phyloP scores from a whole-genome alignment of 768 basidiomycete genomes.

The Glaciozyma martinii region DNA sequence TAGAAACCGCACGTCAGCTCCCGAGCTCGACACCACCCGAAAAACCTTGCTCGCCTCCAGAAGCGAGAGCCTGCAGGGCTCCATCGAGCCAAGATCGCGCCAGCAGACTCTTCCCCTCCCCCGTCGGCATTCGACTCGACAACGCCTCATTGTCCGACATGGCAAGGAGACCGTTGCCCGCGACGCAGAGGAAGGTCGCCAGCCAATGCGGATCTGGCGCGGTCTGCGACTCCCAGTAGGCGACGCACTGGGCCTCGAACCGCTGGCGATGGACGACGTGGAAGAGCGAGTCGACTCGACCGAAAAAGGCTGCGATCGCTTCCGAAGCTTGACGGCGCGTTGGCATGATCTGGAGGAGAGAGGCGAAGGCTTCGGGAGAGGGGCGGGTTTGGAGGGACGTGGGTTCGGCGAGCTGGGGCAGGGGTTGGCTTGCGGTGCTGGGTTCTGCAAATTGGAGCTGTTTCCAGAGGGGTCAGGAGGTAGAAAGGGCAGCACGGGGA shows the following conservation, averaged over 20 bases:
- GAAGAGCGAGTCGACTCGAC: constrained; percentile 10
- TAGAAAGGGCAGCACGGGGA: background rate
- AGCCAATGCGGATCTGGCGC: constrained; percentile 24
- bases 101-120: constrained; percentile 5
- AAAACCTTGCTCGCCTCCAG: constrained; percentile 1
- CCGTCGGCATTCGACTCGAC: background rate
- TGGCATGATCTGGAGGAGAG: constrained; percentile 4
- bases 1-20: background rate
- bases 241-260: constrained; percentile 14
- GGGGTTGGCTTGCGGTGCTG: background rate
- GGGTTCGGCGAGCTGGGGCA: background rate
- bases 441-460: background rate
- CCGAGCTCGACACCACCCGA: background rate
- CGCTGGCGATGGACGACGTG: constrained; percentile 10
- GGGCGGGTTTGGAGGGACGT: background rate
- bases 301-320: constrained; percentile 13
- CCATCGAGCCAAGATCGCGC: constrained; percentile 20
- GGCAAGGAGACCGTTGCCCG: constrained; percentile 8
- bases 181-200: constrained; percentile 13
- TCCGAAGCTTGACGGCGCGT: constrained; percentile 14
- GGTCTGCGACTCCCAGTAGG: constrained; percentile 15
- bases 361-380: constrained; percentile 4
- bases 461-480: background rate
- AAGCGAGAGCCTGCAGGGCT: constrained; percentile 4
- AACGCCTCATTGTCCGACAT: background rate